Base-by-base conservation (phyloP, 306 rosid species). In the Rosa multiflora region DNA sequence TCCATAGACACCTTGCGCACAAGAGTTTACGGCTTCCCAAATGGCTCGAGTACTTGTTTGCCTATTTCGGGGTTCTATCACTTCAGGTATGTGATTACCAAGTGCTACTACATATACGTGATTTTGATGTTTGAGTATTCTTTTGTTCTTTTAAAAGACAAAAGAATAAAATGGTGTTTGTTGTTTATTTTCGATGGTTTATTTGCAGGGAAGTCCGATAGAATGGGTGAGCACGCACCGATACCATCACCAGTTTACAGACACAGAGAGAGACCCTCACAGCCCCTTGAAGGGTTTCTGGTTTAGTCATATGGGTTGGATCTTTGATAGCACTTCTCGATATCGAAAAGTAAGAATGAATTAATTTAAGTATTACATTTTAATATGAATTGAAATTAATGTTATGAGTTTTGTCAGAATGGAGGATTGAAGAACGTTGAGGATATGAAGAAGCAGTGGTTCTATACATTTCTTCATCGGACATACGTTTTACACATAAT, bases 401-500 rank as follows among this genome's bases (percentile, higher is more conserved):
- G 37, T 32, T 32, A 32, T 32, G 37, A 32, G 37, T 32, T 32
- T 32, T 32, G 37, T 32, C 37, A 23, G 70, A 37, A 66, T 14
- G 70, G 70, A 66, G 70, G 70, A 37, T 46, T 39, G 3, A 66
- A 66, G 23, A 66, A 66, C 46, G 70, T 66, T 15, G 47, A 66
- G 11, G 70, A 66, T 66, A 75, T 91, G 64, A 90, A 88, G 62
- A 89, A 83, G 56, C 97, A 91, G 29, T 15, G 78, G 0, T 89
- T 89, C 46, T 91, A 91, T 75, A 88, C 91, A 67, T 88, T 89
- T 73, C 63, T 91, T 9, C 70, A 85, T 79, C 87, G 63, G 72
- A 89, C 88, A 62, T 91, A 86, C 81, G 67, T 89, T 81, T 46
- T 86, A 67, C 97, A 91, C 63, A 86, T 87, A 26, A 37, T 85